A percentile compares a stretch with the other conserved stretches of the same genome.
phyloP scores from a whole-genome alignment of 2,329 filamentous ascomycete species.

The Didymella exigua region DNA sequence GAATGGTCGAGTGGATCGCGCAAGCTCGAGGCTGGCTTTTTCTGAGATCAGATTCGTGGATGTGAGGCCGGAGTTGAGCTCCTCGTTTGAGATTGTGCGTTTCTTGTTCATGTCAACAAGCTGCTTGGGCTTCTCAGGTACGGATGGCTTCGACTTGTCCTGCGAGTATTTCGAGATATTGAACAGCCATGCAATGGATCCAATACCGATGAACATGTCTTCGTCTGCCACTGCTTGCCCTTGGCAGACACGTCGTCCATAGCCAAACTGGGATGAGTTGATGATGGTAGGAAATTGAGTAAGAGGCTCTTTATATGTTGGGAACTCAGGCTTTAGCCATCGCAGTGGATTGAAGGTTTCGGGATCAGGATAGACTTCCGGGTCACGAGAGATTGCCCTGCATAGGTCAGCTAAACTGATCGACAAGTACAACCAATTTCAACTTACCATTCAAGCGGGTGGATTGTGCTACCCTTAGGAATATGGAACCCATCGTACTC shows the following conservation, averaged over 20 bases:
- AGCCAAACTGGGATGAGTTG: constrained; percentile 61
- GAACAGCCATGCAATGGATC: constrained; percentile 55
- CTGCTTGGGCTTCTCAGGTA: constrained; percentile 22
- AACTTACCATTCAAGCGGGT: constrained; percentile 52
- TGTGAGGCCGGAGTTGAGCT: constrained; percentile 41
- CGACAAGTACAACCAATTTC: not conserved
- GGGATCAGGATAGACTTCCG: constrained; percentile 65
- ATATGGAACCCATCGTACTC: constrained; percentile 63
- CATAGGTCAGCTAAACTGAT: constrained; percentile 17
- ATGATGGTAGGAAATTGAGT: constrained; percentile 59
- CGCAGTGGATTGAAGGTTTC: constrained; percentile 66
- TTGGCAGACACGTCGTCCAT: constrained; percentile 57
- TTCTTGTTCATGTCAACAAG: constrained; percentile 39
- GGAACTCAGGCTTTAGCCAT: constrained; percentile 64
- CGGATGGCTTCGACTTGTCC: constrained; percentile 12
- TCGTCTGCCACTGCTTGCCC: constrained; percentile 52
- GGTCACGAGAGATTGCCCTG: constrained; percentile 60
- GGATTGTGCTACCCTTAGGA: constrained; percentile 58
- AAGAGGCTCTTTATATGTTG: constrained; percentile 60
- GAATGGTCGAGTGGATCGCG: constrained; percentile 5
- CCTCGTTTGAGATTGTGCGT: constrained; percentile 45
- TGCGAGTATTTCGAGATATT: constrained; percentile 40
- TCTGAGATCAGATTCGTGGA: constrained; percentile 27
- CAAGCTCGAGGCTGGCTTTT: constrained; percentile 25
- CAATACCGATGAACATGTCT: constrained; percentile 51